phyloP scores from a whole-genome alignment of 495 filamentous ascomycete genomes.

The Aspergillus sclerotioniger region DNA sequence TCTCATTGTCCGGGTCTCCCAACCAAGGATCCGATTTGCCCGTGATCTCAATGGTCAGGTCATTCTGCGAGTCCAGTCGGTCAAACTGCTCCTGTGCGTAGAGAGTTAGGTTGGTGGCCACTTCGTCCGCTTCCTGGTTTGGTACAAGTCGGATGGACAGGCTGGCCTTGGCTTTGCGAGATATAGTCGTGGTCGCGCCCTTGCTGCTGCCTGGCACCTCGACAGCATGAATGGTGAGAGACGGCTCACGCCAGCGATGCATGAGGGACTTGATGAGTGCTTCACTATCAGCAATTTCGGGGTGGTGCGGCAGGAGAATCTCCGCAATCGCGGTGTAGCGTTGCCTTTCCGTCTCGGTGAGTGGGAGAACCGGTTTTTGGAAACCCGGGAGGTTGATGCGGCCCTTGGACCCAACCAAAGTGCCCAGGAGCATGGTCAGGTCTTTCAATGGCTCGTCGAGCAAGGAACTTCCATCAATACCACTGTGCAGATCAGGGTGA shows the following conservation, averaged over 20 bases:
- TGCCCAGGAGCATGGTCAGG: slow-evolving; percentile 74
- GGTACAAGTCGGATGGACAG: slow-evolving; percentile 91
- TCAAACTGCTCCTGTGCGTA: slow-evolving; percentile 73
- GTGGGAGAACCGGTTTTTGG: slow-evolving; percentile 74
- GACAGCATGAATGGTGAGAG: slow-evolving; percentile 88
- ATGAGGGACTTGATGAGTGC: slow-evolving; percentile 75
- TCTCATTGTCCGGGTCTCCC: slow-evolving; percentile 84
- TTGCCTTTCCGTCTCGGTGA: slow-evolving; percentile 72
- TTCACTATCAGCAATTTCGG: slow-evolving; percentile 63
- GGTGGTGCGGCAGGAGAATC: slow-evolving; percentile 68
- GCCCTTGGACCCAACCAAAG: slow-evolving; percentile 64
- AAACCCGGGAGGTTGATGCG: slow-evolving; percentile 70
- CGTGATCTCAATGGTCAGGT: slow-evolving; percentile 77
- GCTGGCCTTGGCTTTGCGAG: slow-evolving; percentile 76
- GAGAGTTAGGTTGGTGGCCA: slow-evolving; percentile 61
- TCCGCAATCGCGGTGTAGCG: slow-evolving; percentile 82
- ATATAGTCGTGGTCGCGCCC: slow-evolving; percentile 80
- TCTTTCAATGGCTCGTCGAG: slow-evolving; percentile 90
- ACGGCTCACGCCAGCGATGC: slow-evolving; percentile 94
- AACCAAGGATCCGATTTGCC: slow-evolving; percentile 96
- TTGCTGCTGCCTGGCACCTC: slow-evolving; percentile 60
- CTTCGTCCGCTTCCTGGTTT: slow-evolving; percentile 77
- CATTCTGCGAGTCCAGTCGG: slow-evolving; percentile 72
- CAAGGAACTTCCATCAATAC: slow-evolving; percentile 86
- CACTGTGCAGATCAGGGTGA: slow-evolving; percentile 88